Evolutionary conservation across 805 yeast genomes (phyloP).

Genomic region (Barnettozyma botsteinii): DNA sequence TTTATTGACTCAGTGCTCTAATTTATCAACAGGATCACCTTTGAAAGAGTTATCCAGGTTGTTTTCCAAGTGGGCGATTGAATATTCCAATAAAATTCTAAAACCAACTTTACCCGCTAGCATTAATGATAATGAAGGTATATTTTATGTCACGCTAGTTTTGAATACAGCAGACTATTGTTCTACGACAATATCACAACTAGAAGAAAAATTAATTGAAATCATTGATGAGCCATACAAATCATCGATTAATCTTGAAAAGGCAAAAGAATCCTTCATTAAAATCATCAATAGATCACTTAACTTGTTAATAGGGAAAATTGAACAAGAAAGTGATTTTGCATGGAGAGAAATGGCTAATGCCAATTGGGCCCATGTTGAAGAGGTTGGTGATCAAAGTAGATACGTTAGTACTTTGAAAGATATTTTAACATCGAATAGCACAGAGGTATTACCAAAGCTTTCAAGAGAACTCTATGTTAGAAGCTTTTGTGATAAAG

Average conservation of each 20-base stretch:
- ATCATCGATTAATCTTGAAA: constrained; percentile 45
- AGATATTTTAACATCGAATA: constrained; percentile 39
- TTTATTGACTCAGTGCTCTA: constrained; percentile 62
- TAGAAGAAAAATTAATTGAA: constrained; percentile 54
- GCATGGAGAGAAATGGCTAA: constrained; percentile 82
- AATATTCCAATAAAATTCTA: constrained; percentile 49
- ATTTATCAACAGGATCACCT: constrained; percentile 40
- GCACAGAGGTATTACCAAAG: constrained; percentile 44
- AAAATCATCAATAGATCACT: constrained; percentile 55
- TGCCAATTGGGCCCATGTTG: constrained; percentile 65
- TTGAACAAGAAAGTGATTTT: constrained; percentile 54
- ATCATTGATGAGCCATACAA: constrained; percentile 37
- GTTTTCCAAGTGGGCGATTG: constrained; percentile 60
- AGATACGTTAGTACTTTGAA: constrained; percentile 59
- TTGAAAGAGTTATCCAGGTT: constrained; percentile 43
- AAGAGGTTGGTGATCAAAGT: constrained; percentile 66
- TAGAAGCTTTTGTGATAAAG: constrained; percentile 68
- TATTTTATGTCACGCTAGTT: constrained; percentile 62
- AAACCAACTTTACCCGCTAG: constrained; percentile 43
- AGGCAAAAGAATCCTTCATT: constrained; percentile 49
- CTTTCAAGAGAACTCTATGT: constrained; percentile 66
- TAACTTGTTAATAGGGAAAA: constrained; percentile 47
- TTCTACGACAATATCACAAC: constrained; percentile 67
- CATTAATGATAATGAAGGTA: constrained; percentile 47
- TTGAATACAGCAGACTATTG: constrained; percentile 90